A percentile compares a stretch with the other conserved stretches of the same genome.
Conservation (phyloP, 2,329 filamentous ascomycete genomes). For the Plenodomus lindquistii region DNA sequence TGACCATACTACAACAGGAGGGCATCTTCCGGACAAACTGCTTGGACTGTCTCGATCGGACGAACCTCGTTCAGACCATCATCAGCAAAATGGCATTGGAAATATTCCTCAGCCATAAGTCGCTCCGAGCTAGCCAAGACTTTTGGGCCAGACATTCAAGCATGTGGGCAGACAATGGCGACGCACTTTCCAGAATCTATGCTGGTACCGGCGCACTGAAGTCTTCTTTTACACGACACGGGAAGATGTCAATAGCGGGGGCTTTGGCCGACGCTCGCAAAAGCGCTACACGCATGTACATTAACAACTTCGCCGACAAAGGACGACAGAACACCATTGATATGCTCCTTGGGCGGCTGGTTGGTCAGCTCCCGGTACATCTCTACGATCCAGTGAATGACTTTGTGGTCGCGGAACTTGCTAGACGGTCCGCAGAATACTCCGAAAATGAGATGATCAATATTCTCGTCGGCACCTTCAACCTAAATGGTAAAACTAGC, state of each 20-base stretch:
- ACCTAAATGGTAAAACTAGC: conserved; percentile 84
- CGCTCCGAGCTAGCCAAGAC: conserved; percentile 71
- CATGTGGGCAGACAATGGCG: conserved; percentile 96
- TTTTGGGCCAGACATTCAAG: conserved; percentile 92
- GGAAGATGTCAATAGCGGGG: conserved; percentile 93
- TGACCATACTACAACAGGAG: conserved; percentile 84
- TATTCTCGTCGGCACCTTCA: conserved; percentile 89
- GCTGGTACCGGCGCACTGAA: conserved; percentile 95
- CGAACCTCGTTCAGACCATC: conserved; percentile 93
- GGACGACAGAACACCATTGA: conserved; percentile 93
- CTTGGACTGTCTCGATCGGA: conserved; percentile 91
- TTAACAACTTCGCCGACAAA: conserved; percentile 97
- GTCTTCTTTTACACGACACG: conserved; percentile 89
- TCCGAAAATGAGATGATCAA: conserved; percentile 74
- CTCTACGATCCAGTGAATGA: conserved; percentile 95
- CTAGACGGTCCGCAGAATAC: conserved; percentile 69
- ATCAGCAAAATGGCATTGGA: conserved; percentile 93
- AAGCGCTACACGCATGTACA: conserved; percentile 89
- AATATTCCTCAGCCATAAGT: conserved; percentile 75
- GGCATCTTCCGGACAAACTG: conserved; percentile 97
- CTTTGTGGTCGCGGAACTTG: conserved; percentile 77
- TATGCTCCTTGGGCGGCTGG: conserved; percentile 81
- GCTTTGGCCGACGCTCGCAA: conserved; percentile 95
- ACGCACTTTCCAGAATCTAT: conserved; percentile 92
- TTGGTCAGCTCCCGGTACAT: conserved; percentile 81